Base-by-base conservation (phyloP, 768 basidiomycete species). In the Serendipita indica region DNA sequence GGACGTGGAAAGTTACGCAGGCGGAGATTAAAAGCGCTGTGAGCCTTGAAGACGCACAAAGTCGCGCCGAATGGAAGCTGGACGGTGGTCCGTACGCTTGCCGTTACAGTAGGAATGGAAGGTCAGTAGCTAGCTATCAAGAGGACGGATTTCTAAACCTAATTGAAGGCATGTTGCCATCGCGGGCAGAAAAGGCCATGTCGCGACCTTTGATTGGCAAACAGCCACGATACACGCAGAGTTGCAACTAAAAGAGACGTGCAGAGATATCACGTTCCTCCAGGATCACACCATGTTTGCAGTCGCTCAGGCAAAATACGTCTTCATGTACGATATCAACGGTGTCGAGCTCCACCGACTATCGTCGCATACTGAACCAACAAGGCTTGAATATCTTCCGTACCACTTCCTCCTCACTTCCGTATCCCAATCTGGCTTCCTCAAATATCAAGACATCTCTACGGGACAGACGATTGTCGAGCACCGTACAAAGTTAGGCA, bases 381-480 rank as follows among this genome's bases (percentile, higher is more conserved):
- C 88, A 3, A 75, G 84, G 60, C 77, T 99, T 35, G 89, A 93
- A 65, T 98, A 90, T 67, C 76, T 99, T 4, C 91, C 90, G 0
- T 97, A 92, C 64, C 96, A 99, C 67, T 99, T 89, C 85, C 75
- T 99, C 7, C 78, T 99, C 2, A 89, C 81, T 10, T 84, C 80
- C 61, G 76, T 91, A 14, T 90, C 92, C 4, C 87, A 92, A 66
- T 74, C 89, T 13, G 94, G 96, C 2, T 89, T 83, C 69, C 75
- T 98, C 0, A 93, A 93, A 72, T 99, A 97, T 72, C 91, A 94
- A 72, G 96, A 99, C 67, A 93, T 89, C 0, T 91, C 94, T 3
- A 98, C 91, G 0, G 96, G 96, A 12, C 77, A 82, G 58, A 75
- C 96, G 35, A 74, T 98, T 33, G 80, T 82, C 34, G 84, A 89